Evolutionary conservation across 129 eudicot species (phyloP).

Genomic region (Flaveria robusta): DNA sequence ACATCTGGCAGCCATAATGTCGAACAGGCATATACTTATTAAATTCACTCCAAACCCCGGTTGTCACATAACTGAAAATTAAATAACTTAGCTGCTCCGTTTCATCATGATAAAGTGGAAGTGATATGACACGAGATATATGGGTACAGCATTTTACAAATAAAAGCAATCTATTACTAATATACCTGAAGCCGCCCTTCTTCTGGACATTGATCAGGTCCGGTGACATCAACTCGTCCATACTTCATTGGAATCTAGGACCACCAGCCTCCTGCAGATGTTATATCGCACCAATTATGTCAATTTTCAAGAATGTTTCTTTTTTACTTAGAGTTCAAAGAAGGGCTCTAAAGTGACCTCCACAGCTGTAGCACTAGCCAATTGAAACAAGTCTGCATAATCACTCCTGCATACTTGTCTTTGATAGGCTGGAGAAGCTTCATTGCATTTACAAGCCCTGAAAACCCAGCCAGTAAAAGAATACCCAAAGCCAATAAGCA

Average conservation of each 20-base stretch:
- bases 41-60: neutral
- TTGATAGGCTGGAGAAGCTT: conserved; percentile 93
- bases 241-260: conserved; percentile 92
- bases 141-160: neutral
- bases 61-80: neutral
- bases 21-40: neutral
- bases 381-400: conserved; percentile 90
- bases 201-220: conserved; percentile 92
- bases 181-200: conserved; percentile 96
- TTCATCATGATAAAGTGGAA: conserved; percentile 1
- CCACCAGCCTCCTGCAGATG: conserved; percentile 93
- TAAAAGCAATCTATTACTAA: conserved; percentile 19
- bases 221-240: conserved; percentile 90
- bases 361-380: conserved; percentile 98
- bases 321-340: neutral
- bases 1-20: neutral
- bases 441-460: conserved; percentile 97
- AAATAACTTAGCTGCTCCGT: neutral
- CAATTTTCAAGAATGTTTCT: neutral
- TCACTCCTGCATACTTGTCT: conserved; percentile 80
- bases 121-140: neutral
- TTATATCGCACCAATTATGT: conserved; percentile 8
- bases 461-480: conserved; percentile 35
- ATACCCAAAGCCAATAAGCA: neutral
- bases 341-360: conserved; percentile 58